Evolutionary conservation across 371 early-diverging fungal species (phyloP).

Genomic region (Umbelopsis sp.): DNA sequence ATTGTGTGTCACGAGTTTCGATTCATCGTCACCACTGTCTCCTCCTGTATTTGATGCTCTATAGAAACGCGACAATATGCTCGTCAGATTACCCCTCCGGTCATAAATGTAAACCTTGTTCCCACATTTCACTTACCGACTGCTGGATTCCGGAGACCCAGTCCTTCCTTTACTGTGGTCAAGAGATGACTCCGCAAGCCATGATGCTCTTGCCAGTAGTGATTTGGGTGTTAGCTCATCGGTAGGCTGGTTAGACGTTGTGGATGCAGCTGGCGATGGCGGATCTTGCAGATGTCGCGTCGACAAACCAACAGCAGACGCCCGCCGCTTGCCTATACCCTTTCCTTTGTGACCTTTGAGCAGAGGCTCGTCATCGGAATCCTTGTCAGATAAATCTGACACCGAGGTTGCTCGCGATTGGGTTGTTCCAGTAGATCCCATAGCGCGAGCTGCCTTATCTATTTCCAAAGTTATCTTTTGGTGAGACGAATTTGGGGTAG

Average conservation of each 20-base stretch:
- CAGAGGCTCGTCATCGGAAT: conserved; percentile 34
- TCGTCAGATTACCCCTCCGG: neutral
- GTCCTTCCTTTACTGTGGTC: neutral
- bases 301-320: conserved; percentile 25
- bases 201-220: conserved; percentile 1
- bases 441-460: conserved; percentile 34
- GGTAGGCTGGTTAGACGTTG: neutral
- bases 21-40: conserved; percentile 17
- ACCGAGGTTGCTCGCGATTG: conserved; percentile 43
- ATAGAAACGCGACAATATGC: neutral
- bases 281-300: neutral
- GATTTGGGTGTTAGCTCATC: conserved; percentile 4
- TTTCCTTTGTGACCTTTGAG: conserved; percentile 25
- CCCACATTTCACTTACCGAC: neutral
- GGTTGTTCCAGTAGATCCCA: conserved; percentile 30
- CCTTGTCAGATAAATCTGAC: conserved; percentile 49
- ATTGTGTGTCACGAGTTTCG: conserved; percentile 52
- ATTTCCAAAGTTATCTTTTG: conserved; percentile 26
- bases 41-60: neutral
- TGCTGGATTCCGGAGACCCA: conserved; percentile 2
- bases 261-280: neutral
- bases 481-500: neutral
- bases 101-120: neutral
- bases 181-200: neutral
- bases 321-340: conserved; percentile 45